Conservation (phyloP, 2,329 filamentous ascomycete genomes). For the Thelonectria discophora region DNA sequence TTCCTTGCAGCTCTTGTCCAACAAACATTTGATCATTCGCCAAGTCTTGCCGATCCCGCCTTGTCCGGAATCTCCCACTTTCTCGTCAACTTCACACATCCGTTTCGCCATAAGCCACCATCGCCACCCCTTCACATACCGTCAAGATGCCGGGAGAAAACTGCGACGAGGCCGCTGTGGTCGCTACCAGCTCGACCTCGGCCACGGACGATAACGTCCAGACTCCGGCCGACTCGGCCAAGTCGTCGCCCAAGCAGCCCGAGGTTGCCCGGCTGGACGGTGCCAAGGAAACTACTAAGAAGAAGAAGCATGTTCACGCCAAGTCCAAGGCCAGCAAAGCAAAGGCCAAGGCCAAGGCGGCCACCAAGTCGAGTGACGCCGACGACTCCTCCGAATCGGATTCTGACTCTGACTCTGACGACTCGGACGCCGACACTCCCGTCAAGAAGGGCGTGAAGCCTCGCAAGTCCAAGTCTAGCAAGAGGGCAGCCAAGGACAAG, state of each 20-base stretch:
- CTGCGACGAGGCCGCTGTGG: constrained; percentile 26
- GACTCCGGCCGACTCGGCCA: constrained; percentile 28
- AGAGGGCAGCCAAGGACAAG: constrained; percentile 26
- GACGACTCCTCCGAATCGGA: constrained; percentile 27
- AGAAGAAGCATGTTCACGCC: constrained; percentile 28
- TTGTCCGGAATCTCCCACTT: not conserved
- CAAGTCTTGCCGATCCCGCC: not conserved
- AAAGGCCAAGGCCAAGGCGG: constrained; percentile 11
- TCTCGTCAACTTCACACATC: not conserved
- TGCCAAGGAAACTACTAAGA: constrained; percentile 24
- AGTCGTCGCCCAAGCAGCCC: constrained; percentile 21
- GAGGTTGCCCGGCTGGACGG: constrained; percentile 21
- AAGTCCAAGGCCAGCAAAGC: constrained; percentile 31
- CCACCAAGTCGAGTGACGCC: constrained; percentile 14
- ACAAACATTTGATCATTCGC: not conserved
- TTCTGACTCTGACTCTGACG: constrained; percentile 18
- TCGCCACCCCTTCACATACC: constrained; percentile 34
- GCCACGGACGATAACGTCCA: constrained; percentile 28
- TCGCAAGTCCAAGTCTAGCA: constrained; percentile 18
- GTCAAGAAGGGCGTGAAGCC: constrained; percentile 25
- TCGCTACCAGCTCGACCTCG: constrained; percentile 19
- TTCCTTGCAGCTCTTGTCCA: not conserved
- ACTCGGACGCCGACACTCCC: constrained; percentile 20
- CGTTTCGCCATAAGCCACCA: not conserved
- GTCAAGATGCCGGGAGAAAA: constrained; percentile 31